Base-by-base conservation (phyloP, 192 early-diverging fungal species). In the Gaertneriomyces sp. region DNA sequence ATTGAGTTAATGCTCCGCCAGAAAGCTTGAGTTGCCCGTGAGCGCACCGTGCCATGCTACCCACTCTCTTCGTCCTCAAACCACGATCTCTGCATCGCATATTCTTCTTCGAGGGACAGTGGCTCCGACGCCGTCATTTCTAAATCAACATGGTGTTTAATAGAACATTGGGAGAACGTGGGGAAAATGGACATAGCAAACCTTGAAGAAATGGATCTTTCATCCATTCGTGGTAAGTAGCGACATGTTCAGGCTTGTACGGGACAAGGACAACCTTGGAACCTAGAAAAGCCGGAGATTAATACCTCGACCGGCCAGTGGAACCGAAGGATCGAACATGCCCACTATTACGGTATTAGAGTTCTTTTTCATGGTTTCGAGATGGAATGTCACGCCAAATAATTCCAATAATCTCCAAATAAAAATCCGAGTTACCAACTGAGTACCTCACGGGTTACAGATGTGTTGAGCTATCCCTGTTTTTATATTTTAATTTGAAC, bases 51-150 rank as follows among this genome's bases (percentile, higher is more conserved):
- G n/a, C 62, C 66, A 54, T 11, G 25, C 11, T 19, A 65, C 49
- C 46, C 74, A 87, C 83, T 96, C 43, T 93, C 81, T 20, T 86
- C 82, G 66, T 98, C 96, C 8, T 75, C 70, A 52, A 83, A 81
- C 96, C 96, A 98, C 0, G 89, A 86, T 69, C 81, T 74, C 63
- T 96, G 94, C 96, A 98, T 98, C 20, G 77, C 91, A 59, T 91
- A 96, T 62, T 98, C 96, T 80, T 97, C 94, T 9, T 94, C 89
- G 17, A 98, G 72, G 5, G 83, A 85, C 50, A 98, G 80, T 9
- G 95, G 94, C 72, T 98, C 94, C 7, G 94, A 96, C 4, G 93
- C 95, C 10, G 94, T 98, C 89, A 92, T 90, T 69, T 93, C 94
- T 89, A 72, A 12, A 14, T 51, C 39, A n/a, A 43, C 16, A 33